Percentiles rank a stretch among this genome's conserved stretches.
These are phyloP conservation scores for Carex kokanica DNA, from an alignment of 176 grass and related monocot species.

Conservation along the genomic window DNA sequence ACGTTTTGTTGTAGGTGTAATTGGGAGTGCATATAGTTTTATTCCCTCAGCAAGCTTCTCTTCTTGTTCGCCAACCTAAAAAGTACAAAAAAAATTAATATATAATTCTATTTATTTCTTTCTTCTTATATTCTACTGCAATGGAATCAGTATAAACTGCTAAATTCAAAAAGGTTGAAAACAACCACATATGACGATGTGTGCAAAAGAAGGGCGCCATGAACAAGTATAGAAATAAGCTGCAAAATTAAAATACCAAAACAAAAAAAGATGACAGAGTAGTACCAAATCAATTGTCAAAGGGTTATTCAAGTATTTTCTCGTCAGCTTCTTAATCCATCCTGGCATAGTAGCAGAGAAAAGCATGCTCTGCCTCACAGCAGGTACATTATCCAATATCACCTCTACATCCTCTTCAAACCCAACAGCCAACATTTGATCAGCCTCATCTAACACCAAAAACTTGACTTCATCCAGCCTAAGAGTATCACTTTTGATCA, in stretches of 20 bases:
- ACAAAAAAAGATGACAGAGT: neutral
- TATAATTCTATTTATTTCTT: neutral
- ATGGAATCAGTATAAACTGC: neutral
- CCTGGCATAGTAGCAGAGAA: slow-evolving; percentile 97
- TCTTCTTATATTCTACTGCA: neutral
- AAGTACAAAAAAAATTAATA: slow-evolving; percentile 1
- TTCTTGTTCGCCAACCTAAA: slow-evolving; percentile 84
- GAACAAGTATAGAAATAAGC: neutral
- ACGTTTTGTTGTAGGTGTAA: slow-evolving; percentile 77
- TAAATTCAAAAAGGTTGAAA: neutral
- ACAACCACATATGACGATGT: neutral
- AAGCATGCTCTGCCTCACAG: slow-evolving; percentile 82
- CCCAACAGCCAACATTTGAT: slow-evolving; percentile 98
- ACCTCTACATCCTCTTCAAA: slow-evolving; percentile 99
- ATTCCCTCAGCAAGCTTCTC: slow-evolving; percentile 98
- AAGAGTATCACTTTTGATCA: slow-evolving; percentile 71
- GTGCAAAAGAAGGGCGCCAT: neutral
- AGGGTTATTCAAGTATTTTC: slow-evolving; percentile 75
- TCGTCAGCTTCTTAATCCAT: slow-evolving; percentile 95
- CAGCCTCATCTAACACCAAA: slow-evolving; percentile 94
- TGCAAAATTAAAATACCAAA: neutral
- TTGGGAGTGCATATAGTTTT: slow-evolving; percentile 82
- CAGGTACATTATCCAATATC: slow-evolving; percentile 75
- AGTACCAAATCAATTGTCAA: slow-evolving; percentile 95
- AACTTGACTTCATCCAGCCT: slow-evolving; percentile 77